Percentiles rank a stretch among this genome's conserved stretches.
phyloP scores from a whole-genome alignment of 1,284 basidiomycete species.

The Phenoliferia sp. region DNA sequence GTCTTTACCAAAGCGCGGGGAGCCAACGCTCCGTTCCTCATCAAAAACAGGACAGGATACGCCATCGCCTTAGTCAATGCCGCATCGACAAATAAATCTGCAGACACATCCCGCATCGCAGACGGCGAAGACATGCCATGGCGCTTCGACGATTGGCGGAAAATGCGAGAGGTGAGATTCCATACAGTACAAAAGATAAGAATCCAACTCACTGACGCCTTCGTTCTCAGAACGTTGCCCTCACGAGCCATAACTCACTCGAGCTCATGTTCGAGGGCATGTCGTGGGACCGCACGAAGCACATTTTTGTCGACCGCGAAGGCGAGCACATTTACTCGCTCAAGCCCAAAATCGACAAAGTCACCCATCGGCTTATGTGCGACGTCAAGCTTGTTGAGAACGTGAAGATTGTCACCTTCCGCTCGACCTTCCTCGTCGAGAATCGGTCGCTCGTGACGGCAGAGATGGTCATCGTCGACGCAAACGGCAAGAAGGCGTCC shows the following conservation, averaged over 20 bases:
- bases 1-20: slow-evolving; percentile 71
- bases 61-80: slow-evolving; percentile 46
- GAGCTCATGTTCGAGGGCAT: slow-evolving; percentile 79
- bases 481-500: slow-evolving; percentile 69
- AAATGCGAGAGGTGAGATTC: slow-evolving; percentile 74
- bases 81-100: slow-evolving; percentile 1
- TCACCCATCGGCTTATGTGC: slow-evolving; percentile 77
- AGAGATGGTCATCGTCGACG: slow-evolving; percentile 86
- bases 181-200: too few species aligned
- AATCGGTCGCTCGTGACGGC: slow-evolving; percentile 90
- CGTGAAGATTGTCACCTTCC: slow-evolving; percentile 90
- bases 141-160: slow-evolving; percentile 96
- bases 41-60: slow-evolving; percentile 86
- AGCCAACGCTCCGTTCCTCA: slow-evolving; percentile 85
- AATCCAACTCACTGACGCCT: too few species aligned
- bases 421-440: slow-evolving; percentile 89
- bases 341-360: slow-evolving; percentile 70
- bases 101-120: slow-evolving; percentile 40
- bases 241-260: slow-evolving; percentile 73
- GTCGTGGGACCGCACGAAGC: slow-evolving; percentile 83
- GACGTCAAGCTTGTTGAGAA: slow-evolving; percentile 89
- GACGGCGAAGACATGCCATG: slow-evolving; percentile 82
- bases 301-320: slow-evolving; percentile 88
- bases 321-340: slow-evolving; percentile 87
- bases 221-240: slow-evolving; percentile 63